Evolutionary conservation across 169 alveolate species (phyloP), one percentile per base, ranked within the genome.

Genomic region (Cyclospora cayetanensis): DNA sequence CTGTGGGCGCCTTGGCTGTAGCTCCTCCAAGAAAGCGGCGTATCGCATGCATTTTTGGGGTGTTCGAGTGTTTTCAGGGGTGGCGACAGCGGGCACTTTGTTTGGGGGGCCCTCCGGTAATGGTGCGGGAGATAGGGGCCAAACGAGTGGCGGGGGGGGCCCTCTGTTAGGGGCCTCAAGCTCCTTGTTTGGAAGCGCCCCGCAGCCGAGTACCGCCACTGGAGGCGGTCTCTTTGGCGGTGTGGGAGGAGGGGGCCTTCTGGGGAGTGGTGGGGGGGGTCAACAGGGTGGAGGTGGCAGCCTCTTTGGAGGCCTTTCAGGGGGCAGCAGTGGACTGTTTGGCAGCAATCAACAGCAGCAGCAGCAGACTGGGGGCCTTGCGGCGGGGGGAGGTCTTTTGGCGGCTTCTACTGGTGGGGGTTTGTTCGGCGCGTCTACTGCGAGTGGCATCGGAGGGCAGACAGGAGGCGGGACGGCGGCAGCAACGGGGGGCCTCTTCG

Each of bases 221-320:
- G 87, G 87, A 41, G 63, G 29, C 87, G 42, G 42, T 18, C 68
- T 68, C 20, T 34, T 43, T 46, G 37, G 25, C 4, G 43, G 50
- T 35, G 55, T 35, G 12, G 87, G 87, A 7, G 87, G 43, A 53
- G 87, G 87, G 65, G 29, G 50, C 65, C 87, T 76, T n/a, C 87
- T 27, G 41, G 68, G 87, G 43, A 22, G 31, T 4, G 29, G 22
- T 34, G 55, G 39, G 20, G 87, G 87, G 42, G 27, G 43, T 43
- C 65, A 22, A 12, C 87, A 76, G 87, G 68, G 43, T n/a, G 7
- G 63, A 1, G 63, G 63, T 2, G 63, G 63, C 63, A n/a, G 63
- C 63, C 63, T 50, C 63, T 50, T 50, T 18, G 63, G 63, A 18
- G 63, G 27, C 27, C 12, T 42, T 76, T 65, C 68, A 43, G 87